Evolutionary conservation across 768 basidiomycete species (phyloP).

Genomic region (Goffeauzyma gilvescens): DNA sequence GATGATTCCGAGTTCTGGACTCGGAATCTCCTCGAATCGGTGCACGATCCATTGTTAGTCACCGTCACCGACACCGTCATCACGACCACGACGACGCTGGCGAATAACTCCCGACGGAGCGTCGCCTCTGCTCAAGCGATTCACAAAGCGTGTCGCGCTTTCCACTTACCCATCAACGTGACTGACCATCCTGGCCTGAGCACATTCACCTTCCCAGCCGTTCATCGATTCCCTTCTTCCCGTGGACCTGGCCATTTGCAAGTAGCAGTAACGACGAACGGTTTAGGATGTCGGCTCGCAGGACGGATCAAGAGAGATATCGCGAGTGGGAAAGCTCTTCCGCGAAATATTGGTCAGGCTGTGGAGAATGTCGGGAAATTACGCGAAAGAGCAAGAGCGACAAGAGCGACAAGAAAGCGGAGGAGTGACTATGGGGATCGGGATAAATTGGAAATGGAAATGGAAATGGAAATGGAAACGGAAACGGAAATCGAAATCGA

Average conservation of each 20-base stretch:
- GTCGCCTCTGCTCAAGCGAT: conserved; percentile 44
- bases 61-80: conserved; percentile 65
- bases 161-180: conserved; percentile 61
- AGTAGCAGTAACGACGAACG: conserved; percentile 75
- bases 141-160: conserved; percentile 39
- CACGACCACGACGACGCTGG: conserved; percentile 16
- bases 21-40: no score
- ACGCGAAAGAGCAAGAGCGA: conserved; percentile 33
- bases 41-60: conserved; percentile 39
- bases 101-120: conserved; percentile 33
- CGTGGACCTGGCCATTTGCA: conserved; percentile 24
- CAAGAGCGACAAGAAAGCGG: neutral
- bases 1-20: no score
- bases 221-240: conserved; percentile 54
- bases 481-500: no score
- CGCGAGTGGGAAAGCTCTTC: conserved; percentile 42
- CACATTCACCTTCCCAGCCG: conserved; percentile 72
- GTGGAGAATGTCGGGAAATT: conserved; percentile 55
- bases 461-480: no score
- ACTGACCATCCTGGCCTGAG: conserved; percentile 70
- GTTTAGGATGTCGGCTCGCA: conserved; percentile 69
- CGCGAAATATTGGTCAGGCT: conserved; percentile 53
- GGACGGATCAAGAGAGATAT: conserved; percentile 65
- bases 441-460: neutral
- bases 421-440: conserved; percentile 2